Base-by-base conservation (phyloP, 2,329 filamentous ascomycete species). In the Tricladium varicosporioides region DNA sequence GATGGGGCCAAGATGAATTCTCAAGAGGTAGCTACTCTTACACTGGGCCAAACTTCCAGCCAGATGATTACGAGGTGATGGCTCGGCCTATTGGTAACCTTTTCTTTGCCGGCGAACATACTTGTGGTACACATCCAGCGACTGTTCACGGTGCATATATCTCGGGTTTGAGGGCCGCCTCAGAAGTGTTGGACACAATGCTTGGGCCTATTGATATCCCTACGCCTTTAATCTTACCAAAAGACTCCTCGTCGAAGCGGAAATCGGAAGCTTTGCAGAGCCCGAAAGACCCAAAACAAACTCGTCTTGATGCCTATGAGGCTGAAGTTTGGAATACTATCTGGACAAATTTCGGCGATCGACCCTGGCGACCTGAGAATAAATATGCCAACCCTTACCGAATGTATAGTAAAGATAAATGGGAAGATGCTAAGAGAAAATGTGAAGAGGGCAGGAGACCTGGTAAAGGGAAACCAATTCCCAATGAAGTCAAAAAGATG, bases 71-170 rank as follows among this genome's bases (percentile, higher is more conserved):
- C 73, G 91, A 97, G 70, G 78, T 85, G 32, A 96, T 99, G 90
- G 91, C 94, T 1, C 82, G 83, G 49, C 78, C 89, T 1, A 79
- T 97, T 32, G 92, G 91, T 32, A 96, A 95, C 62, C 77, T 99
- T 8, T 91, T 93, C 73, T 99, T 99, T 73, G 94, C 93, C 14
- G 94, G 94, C 48, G 94, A 99, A 73, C 94, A 96, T 59, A 99
- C 95, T 0, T 97, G 90, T 65, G 92, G 91, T 48, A 96, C 92
- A 0, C 92, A 99, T 70, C 94, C 95, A 11, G 94, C 95, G 32
- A 99, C 94, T 1, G 94, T 99, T 0, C 94, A 99, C 65, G 94
- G 94, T 5, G 95, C 94, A 8, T 99, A 97, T 69, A 78, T 99
- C 3, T 97, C 94, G 1, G 95, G 94, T 2, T 79, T 99, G 5